These are phyloP conservation scores for Stentor roeselii DNA, from an alignment of 73 alveolate genomes.

Conservation along the genomic window DNA sequence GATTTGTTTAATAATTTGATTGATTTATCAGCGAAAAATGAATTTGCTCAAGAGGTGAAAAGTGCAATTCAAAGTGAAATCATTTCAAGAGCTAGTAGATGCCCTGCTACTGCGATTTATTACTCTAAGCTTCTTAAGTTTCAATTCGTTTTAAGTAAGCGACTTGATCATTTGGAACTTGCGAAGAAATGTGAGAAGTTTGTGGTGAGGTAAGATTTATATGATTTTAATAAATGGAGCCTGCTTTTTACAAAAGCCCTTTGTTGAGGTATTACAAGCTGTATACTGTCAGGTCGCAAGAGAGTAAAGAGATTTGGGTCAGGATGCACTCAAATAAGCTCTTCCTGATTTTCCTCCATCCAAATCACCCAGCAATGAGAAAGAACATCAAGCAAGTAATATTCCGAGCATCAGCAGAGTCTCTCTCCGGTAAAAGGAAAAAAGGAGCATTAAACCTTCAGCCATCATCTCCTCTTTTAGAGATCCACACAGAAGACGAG, in stretches of 20 bases:
- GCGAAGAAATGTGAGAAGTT: no score
- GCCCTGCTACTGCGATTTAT: no score
- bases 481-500: not conserved
- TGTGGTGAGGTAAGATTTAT: no score
- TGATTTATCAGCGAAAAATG: no score
- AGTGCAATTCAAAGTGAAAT: no score
- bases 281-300: not conserved
- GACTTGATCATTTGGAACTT: no score
- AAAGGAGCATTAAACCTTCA: not conserved
- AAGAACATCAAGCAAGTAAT: not conserved
- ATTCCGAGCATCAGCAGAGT: not conserved
- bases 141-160: no score
- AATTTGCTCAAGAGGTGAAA: no score
- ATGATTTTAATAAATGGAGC: conserved; percentile 21
- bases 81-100: no score
- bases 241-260: conserved; percentile 2
- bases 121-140: no score
- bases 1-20: no score
- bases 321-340: conserved; percentile 18
- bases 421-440: conserved; percentile 11
- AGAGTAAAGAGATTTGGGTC: not conserved
- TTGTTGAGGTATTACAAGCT: not conserved
- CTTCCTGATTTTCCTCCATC: not conserved
- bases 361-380: not conserved
- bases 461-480: not conserved